Base-by-base conservation (phyloP, 441 rosid species). In the Populus hybrid region DNA sequence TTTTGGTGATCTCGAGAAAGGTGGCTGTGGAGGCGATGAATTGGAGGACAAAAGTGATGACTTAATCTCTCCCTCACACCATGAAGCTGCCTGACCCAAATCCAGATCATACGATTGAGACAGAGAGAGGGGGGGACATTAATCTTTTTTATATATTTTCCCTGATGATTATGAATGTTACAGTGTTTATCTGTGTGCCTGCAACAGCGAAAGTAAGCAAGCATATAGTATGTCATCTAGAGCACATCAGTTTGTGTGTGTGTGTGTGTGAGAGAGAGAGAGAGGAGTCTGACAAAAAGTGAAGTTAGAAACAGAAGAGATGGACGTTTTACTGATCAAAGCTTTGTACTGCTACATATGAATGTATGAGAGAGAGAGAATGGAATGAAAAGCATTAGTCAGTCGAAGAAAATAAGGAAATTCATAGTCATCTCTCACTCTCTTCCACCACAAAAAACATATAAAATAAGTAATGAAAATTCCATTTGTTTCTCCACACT, bases 361-460 rank as follows among this genome's bases (percentile, higher is more conserved):
- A 78, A 79, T 30, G 74, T 46, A 79, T 79, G 72, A 75, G 78
- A 74, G 84, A 19, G 19, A 34, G 68, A 16, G 57, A 42, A 40
- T 18, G 32, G 24, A 68, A 71, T 53, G 81, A 78, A 75, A 77
- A 69, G 75, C 73, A 80, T 73, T 82, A 70, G 69, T 53, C 82
- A 67, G 70, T 78, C 75, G 83, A 65, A 80, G 85, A 85, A 79
- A 81, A 70, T 80, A 78, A 86, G 80, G 83, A 85, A 83, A 83
- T 78, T 81, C 72, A 23, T 65, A 73, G 79, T 64, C 79, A 79
- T 75, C 82, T 76, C 38, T 61, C 67, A 36, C 71, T 69, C 71
- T 69, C 38, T 6, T 26, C 38, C 21, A 67, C n/a, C 4, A 14
- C 35, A 30, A 30, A 30, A 19, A n/a, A 23, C 66, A 61, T 19